Percentiles rank a stretch among this genome's conserved stretches.
Evolutionary conservation across 2,329 filamentous ascomycete species (phyloP).

Genomic region (Talaromyces sp.): DNA sequence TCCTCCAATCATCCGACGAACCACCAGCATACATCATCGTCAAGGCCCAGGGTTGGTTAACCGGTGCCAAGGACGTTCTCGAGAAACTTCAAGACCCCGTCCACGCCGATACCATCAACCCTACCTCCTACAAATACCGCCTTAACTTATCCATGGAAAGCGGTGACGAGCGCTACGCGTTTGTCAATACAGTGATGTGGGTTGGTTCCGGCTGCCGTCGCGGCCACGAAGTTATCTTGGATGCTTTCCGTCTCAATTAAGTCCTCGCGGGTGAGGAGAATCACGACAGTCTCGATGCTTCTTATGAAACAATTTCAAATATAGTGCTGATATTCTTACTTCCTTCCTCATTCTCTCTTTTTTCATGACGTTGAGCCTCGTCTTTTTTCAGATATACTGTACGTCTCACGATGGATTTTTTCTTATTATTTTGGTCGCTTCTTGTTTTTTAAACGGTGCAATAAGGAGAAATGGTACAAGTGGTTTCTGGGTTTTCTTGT

Average conservation of each 20-base stretch:
- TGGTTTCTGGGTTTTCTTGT: background rate
- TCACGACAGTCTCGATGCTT: background rate
- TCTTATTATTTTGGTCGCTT: background rate
- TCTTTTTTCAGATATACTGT: constrained; percentile 7
- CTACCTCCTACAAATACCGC: constrained; percentile 51
- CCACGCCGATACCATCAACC: constrained; percentile 48
- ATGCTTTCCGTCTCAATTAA: constrained; percentile 40
- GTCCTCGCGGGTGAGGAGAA: background rate
- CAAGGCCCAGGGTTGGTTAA: constrained; percentile 50
- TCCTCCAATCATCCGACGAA: constrained; percentile 53
- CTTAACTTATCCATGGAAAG: constrained; percentile 51
- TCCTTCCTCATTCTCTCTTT: background rate
- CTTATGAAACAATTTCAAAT: background rate
- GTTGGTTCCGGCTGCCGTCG: constrained; percentile 50
- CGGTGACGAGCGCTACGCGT: constrained; percentile 51
- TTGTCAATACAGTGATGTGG: constrained; percentile 53
- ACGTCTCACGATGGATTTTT: constrained; percentile 11
- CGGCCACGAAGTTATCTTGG: constrained; percentile 44
- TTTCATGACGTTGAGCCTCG: background rate
- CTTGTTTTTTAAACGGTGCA: constrained; percentile 6
- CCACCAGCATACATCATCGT: constrained; percentile 51
- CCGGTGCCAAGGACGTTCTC: constrained; percentile 49
- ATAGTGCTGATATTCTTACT: background rate
- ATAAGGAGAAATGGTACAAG: constrained; percentile 15
- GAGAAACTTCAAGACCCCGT: constrained; percentile 48